Evolutionary conservation across 306 rosid species (phyloP), one percentile per base, ranked within the genome.

Genomic region (Rosa chinensis): DNA sequence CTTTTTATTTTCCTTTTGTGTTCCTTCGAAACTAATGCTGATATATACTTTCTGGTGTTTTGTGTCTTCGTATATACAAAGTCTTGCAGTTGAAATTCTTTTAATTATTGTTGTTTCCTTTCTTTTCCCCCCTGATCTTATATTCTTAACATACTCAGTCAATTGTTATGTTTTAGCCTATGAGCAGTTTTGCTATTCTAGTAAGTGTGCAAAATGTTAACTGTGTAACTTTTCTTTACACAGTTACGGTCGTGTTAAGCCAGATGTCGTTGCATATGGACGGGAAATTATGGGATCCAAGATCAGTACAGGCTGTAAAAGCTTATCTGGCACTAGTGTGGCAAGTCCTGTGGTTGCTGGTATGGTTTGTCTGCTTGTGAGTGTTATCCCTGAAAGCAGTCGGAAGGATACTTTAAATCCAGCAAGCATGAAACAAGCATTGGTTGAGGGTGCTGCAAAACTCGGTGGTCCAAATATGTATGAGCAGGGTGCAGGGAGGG

Each of bases 301-400:
- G 86, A 93, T 93, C 78, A 91, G 97, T 79, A 87, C 97, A 1
- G 99, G 98, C 28, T 95, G 99, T 85, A 95, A 93, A 89, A 95
- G 98, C 86, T 88, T 95, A 81, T 95, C 98, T 4, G 99, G 99
- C 80, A 95, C 99, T 56, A 95, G 98, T 69, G 99, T 95, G 76
- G 99, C 99, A 48, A 95, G 98, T 87, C 99, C 98, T 77, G 98
- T 95, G 73, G 99, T 95, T 81, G 98, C 99, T 55, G 98, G 99
- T 83, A 84, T 93, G 86, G 97, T 95, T 64, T 95, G 99, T 80
- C 89, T 95, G 79, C 99, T 95, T 82, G 98, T 95, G 63, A 95
- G 99, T 72, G 82, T 95, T 84, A 91, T 93, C 76, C 94, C 99
- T 62, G 97, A 91, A 83, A 64, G 76, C 72, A 85, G 72, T 59